Evolutionary conservation across 78 protist species (phyloP).

Genomic region (Creolimax fragrantissima): DNA sequence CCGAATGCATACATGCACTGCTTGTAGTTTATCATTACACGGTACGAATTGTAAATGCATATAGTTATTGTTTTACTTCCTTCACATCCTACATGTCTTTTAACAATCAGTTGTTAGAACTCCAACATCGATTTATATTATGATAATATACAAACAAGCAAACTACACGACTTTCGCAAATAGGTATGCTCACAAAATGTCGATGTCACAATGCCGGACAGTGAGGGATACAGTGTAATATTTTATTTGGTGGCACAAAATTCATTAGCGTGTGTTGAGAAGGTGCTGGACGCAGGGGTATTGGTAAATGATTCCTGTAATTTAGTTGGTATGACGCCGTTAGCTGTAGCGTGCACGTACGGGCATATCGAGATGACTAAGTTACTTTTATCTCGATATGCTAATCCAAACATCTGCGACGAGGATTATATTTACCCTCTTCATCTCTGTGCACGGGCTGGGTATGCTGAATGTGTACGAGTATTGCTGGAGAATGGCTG

Average conservation of each 20-base stretch:
- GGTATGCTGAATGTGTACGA: not conserved
- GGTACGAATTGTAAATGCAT: no score
- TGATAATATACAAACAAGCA: no score
- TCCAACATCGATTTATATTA: no score
- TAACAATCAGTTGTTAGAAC: not conserved
- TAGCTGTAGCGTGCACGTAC: not conserved
- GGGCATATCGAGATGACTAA: not conserved
- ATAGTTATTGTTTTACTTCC: not conserved
- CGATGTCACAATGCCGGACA: not conserved
- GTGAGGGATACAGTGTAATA: not conserved
- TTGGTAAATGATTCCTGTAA: not conserved
- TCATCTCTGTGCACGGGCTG: conserved; percentile 5
- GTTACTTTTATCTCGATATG: not conserved
- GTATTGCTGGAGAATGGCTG: not conserved
- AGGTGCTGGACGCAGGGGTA: not conserved
- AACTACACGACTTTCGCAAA: no score
- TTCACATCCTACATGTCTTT: not conserved
- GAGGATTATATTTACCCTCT: not conserved
- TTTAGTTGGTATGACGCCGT: not conserved
- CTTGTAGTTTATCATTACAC: no score
- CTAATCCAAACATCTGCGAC: not conserved
- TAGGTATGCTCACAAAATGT: no score
- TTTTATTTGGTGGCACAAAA: not conserved
- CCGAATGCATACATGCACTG: no score
- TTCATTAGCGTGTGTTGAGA: not conserved